Percentiles rank a stretch among this genome's conserved stretches.
phyloP scores from a whole-genome alignment of 164 flowering plant genomes.

The Amborella trichopoda region DNA sequence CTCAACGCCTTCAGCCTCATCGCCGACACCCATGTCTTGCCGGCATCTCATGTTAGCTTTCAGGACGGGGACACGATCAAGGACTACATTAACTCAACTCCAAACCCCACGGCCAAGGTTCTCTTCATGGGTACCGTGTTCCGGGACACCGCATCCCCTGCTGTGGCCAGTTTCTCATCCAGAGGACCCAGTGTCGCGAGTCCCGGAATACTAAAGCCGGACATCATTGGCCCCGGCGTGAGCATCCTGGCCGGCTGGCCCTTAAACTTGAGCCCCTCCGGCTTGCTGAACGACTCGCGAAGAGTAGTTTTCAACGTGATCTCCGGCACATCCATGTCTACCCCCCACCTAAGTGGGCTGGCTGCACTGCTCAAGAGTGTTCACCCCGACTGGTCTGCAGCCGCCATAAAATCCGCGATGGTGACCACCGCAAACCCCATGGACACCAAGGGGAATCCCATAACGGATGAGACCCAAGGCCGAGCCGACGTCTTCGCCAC shows the following conservation, averaged over 20 bases:
- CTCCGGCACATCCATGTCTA: constrained; percentile 66
- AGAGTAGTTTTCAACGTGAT: constrained; percentile 35
- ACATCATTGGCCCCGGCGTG: constrained; percentile 57
- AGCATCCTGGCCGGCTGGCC: constrained; percentile 62
- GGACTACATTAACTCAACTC: constrained; percentile 8
- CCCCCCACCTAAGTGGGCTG: constrained; percentile 25
- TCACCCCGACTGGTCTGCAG: constrained; percentile 40
- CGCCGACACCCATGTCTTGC: constrained; percentile 33
- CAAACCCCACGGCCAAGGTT: constrained; percentile 20
- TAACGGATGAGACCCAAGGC: constrained; percentile 47
- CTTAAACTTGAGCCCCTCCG: constrained; percentile 17
- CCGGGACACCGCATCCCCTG: constrained; percentile 35
- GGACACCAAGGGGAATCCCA: constrained; percentile 33
- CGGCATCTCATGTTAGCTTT: constrained; percentile 23
- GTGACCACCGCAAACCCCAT: constrained; percentile 71
- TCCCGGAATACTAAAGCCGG: constrained; percentile 39
- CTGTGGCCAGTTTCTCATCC: constrained; percentile 38
- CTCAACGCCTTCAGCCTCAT: constrained; percentile 23
- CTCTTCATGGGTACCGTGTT: constrained; percentile 24
- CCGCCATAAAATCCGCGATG: constrained; percentile 8
- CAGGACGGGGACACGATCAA: constrained; percentile 12
- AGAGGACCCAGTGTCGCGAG: constrained; percentile 42
- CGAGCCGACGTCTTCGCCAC: constrained; percentile 67
- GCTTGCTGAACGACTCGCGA: constrained; percentile 16
- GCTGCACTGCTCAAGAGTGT: constrained; percentile 38